phyloP scores from a whole-genome alignment of 441 rosid species.

The Corymbia calophylla region DNA sequence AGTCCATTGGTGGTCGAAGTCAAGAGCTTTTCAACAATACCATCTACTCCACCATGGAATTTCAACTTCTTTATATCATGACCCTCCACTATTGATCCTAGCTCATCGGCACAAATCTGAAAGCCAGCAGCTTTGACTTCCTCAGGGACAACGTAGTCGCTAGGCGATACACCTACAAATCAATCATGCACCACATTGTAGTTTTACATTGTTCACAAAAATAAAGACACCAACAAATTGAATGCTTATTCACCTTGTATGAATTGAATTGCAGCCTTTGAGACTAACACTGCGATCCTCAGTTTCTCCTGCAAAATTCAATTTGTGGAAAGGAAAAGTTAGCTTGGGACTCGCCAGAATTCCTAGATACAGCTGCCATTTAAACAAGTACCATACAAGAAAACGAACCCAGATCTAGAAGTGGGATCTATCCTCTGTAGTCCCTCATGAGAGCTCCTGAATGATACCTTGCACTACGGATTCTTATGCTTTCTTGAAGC shows the following conservation, averaged over 20 bases:
- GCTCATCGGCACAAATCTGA: slow-evolving; percentile 71
- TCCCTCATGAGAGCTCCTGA: background rate
- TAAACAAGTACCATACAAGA: background rate
- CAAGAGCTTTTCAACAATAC: slow-evolving; percentile 59
- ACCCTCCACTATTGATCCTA: slow-evolving; percentile 75
- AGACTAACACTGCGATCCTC: slow-evolving; percentile 76
- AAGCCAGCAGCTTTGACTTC: slow-evolving; percentile 78
- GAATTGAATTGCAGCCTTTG: slow-evolving; percentile 88
- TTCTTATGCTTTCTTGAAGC: background rate
- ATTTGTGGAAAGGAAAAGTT: background rate
- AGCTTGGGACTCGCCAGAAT: background rate
- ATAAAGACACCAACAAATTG: background rate
- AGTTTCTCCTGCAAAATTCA: slow-evolving; percentile 55
- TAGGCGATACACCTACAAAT: slow-evolving; percentile 50
- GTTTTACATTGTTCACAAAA: background rate
- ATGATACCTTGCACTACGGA: background rate
- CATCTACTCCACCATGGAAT: slow-evolving; percentile 67
- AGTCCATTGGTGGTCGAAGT: slow-evolving; percentile 54
- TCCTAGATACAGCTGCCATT: background rate
- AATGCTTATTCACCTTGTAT: slow-evolving; percentile 39
- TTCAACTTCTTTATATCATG: slow-evolving; percentile 68
- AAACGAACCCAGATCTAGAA: background rate
- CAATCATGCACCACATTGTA: background rate
- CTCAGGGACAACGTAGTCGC: slow-evolving; percentile 65
- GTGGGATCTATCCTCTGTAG: background rate